Conservation (phyloP, 1,139 yeast genomes). For the Wickerhamomyces sp. region DNA sequence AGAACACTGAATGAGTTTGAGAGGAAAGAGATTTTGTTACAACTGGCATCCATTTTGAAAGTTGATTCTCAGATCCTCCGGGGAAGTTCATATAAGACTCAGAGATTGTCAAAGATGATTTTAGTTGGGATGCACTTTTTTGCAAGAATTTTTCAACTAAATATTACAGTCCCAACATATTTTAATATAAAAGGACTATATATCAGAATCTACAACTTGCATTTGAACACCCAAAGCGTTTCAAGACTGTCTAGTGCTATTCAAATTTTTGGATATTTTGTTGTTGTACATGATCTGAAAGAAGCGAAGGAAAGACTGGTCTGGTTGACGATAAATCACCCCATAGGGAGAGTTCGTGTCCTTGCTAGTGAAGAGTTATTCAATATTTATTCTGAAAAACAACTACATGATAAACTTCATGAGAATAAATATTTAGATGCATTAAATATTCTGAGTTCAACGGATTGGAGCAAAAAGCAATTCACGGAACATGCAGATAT, state of each 20-base stretch:
- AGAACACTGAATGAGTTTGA: conserved; percentile 3
- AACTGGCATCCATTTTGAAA: conserved; percentile 17
- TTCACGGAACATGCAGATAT: conserved; percentile 3
- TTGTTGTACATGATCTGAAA: conserved; percentile 14
- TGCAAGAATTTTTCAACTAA: conserved; percentile 27
- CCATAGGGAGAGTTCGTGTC: conserved; percentile 27
- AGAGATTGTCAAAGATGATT: conserved; percentile 22
- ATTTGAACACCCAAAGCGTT: conserved; percentile 40
- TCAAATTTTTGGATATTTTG: conserved; percentile 35
- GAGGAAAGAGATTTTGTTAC: conserved; percentile 11
- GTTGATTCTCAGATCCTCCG: conserved; percentile 13
- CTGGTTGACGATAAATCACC: conserved; percentile 32
- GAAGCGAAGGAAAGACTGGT: conserved; percentile 30
- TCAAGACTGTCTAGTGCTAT: conserved; percentile 33
- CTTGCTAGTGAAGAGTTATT: conserved; percentile 35
- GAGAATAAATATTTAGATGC: conserved; percentile 9
- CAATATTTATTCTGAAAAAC: conserved; percentile 29
- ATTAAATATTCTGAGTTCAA: conserved; percentile 7
- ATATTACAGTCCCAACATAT: conserved; percentile 27
- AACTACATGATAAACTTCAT: conserved; percentile 2
- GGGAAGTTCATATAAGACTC: conserved; percentile 11
- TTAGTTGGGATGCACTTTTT: conserved; percentile 28
- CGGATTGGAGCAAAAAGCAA: conserved; percentile 9
- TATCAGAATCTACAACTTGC: conserved; percentile 53
- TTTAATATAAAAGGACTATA: conserved; percentile 41